A percentile compares a stretch with the other conserved stretches of the same genome.
These are phyloP conservation scores for Tilletiaria anomala DNA, from an alignment of 1,284 basidiomycete genomes.

Conservation along the genomic window DNA sequence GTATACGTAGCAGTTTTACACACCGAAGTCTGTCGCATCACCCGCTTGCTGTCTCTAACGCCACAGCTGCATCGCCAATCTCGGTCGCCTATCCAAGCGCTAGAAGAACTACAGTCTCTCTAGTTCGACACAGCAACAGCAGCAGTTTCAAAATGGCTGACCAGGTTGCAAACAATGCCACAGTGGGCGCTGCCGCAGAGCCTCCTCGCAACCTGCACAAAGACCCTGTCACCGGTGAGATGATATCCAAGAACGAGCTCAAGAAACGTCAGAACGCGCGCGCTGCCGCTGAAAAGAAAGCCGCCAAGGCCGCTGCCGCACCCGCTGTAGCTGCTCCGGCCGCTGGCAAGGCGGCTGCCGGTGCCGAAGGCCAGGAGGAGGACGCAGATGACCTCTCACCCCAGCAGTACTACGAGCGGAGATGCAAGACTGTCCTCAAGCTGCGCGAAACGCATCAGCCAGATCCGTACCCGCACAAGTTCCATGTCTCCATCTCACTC, in stretches of 20 bases:
- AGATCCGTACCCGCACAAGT: constrained; percentile 99
- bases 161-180: too few relatives aligned
- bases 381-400: constrained; percentile 34
- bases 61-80: too few relatives aligned
- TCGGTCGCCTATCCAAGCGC: too few relatives aligned
- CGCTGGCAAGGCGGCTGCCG: constrained; percentile 6
- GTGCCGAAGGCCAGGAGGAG: constrained; percentile 12
- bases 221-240: constrained; percentile 37
- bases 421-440: constrained; percentile 71
- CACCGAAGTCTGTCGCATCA: too few relatives aligned
- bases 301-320: constrained; percentile 48
- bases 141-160: too few relatives aligned
- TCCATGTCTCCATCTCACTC: constrained; percentile 72
- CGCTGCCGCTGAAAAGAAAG: constrained; percentile 69
- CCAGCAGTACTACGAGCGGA: constrained; percentile 86
- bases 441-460: constrained; percentile 63
- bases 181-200: too few relatives aligned
- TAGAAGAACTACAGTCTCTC: too few relatives aligned
- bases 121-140: too few relatives aligned
- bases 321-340: constrained; percentile 8
- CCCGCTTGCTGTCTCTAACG: too few relatives aligned
- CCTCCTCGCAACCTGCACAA: constrained; percentile 18
- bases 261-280: constrained; percentile 57
- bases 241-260: constrained; percentile 52
- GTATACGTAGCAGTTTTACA: too few relatives aligned